Conservation (phyloP, 75 land plant genomes). For the Sequoiadendron giganteum region DNA sequence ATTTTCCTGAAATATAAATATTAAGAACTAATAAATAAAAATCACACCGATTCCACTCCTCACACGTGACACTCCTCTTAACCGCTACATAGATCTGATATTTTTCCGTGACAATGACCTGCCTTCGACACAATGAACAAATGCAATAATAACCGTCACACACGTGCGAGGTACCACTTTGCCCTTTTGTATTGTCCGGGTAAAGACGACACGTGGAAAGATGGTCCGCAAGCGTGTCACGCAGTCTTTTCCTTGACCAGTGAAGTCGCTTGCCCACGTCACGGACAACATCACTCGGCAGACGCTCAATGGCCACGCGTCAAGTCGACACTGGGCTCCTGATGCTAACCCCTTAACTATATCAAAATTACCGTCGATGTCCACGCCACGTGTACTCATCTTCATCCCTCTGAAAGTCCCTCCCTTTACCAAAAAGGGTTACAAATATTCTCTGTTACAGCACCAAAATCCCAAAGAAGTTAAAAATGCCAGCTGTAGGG, state of each 20-base stretch:
- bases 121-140: too few species aligned
- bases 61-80: too few species aligned
- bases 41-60: too few species aligned
- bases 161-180: too few species aligned
- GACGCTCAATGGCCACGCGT: neutral
- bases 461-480: neutral
- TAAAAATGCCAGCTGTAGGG: neutral
- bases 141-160: too few species aligned
- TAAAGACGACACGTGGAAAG: neutral
- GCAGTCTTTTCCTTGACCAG: neutral
- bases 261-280: neutral
- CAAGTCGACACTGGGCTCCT: neutral
- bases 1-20: too few species aligned
- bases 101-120: too few species aligned
- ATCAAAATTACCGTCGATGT: neutral
- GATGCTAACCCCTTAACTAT: neutral
- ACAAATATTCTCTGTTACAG: neutral
- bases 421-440: neutral
- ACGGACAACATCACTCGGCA: neutral
- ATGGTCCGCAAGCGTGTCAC: neutral
- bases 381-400: neutral
- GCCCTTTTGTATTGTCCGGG: too few species aligned
- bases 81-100: too few species aligned
- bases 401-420: too few species aligned
- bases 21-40: too few species aligned